Base-by-base conservation (phyloP, 225 moss, liverwort and hornwort genomes). In the Asterella californica region DNA sequence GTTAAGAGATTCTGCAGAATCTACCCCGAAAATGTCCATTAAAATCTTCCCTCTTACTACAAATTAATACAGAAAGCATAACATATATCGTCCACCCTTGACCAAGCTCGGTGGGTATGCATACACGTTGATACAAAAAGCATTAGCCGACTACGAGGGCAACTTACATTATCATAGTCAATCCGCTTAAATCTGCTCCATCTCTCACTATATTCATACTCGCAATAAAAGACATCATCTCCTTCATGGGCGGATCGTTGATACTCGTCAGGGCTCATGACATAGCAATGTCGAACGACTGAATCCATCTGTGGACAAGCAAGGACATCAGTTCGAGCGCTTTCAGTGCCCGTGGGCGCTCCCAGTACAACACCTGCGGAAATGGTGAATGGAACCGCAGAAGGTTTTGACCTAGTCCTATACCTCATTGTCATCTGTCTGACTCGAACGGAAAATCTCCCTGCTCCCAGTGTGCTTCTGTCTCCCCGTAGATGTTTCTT, bases 161-260 rank as follows among this genome's bases (percentile, higher is more conserved):
- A n/a, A 37, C 8, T 88, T 89, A 92, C 96, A 33, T 90, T 87
- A 42, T 92, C 93, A 84, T 93, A 87, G n/a, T 89, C 93, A 80
- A 99, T 90, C 77, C 90, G 92, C 83, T 95, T 93, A 81, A 95
- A 99, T 73, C 91, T 95, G 85, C 92, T 88, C 76, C 88, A 92
- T 66, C 89, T 88, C 62, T 93, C 93, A 84, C 90, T 93, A 76
- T 93, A 99, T 48, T 95, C 93, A 33, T 99, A 93, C 67, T 90
- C 94, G 48, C 95, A 99, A 82, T 90, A 88, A 65, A 94, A 99
- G 37, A 95, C 93, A 83, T 99, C 97, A 65, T 99, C 97, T 55
- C 94, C 97, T 77, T 91, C 97, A 54, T 86, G 86, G 65, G 88
- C 73, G 62, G 94, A 90, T 53, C 87, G 91, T 70, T 87, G 85